Base-by-base conservation (phyloP, 139 green algal genomes). In the Chlamydomonas asymmetrica region DNA sequence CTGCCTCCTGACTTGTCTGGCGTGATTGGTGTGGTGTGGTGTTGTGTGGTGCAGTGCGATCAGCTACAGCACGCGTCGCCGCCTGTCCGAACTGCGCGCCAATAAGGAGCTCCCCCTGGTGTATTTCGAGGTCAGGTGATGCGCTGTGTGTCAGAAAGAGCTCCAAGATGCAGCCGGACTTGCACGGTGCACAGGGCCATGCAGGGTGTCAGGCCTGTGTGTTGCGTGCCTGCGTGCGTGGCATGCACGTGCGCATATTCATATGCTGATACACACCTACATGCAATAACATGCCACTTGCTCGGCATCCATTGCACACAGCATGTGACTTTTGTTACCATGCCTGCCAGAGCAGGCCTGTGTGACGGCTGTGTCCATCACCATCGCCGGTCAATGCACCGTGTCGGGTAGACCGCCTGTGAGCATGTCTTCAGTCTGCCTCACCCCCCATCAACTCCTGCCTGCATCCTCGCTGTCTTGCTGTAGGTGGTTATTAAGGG, bases 401-500 rank as follows among this genome's bases (percentile, higher is more conserved):
- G n/a, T n/a, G n/a, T n/a, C n/a, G n/a, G n/a, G n/a, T n/a, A n/a
- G n/a, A n/a, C n/a, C n/a, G n/a, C n/a, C n/a, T n/a, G n/a, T n/a
- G n/a, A n/a, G n/a, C n/a, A n/a, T n/a, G n/a, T n/a, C n/a, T n/a
- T n/a, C n/a, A n/a, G n/a, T n/a, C n/a, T n/a, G n/a, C n/a, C n/a
- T n/a, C n/a, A n/a, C n/a, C n/a, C n/a, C n/a, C n/a, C n/a, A n/a
- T n/a, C n/a, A n/a, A n/a, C n/a, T n/a, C n/a, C n/a, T n/a, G n/a
- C n/a, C n/a, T n/a, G n/a, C n/a, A n/a, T n/a, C n/a, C n/a, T n/a
- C n/a, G n/a, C n/a, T n/a, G n/a, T n/a, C n/a, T n/a, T n/a, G 23
- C 43, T 87, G 37, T 84, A 93, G 61, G 81, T 91, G 31, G 66
- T 63, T 7, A 87, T 91, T 37, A 81, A 85, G 50, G 88, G 88